phyloP scores from a whole-genome alignment of 257 asterid genomes.

The Fraxinus cuspidata region DNA sequence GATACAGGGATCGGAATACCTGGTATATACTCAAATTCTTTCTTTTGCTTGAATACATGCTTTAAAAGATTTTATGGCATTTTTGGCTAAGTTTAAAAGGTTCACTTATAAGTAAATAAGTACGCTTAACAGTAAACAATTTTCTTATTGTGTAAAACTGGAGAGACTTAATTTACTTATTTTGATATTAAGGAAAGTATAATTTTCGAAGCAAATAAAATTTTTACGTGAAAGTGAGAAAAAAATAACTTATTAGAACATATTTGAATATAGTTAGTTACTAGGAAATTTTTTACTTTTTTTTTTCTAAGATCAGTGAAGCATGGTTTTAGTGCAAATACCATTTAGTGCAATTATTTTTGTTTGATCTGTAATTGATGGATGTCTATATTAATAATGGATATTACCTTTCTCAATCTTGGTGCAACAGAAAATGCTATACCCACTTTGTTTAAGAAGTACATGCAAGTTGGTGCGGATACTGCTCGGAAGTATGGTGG shows the following conservation, averaged over 20 bases:
- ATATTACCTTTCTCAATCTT: constrained; percentile 11
- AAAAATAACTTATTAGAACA: not conserved
- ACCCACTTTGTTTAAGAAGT: constrained; percentile 77
- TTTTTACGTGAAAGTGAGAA: not conserved
- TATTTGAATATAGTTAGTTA: not conserved
- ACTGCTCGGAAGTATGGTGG: constrained; percentile 96
- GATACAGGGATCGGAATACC: constrained; percentile 96
- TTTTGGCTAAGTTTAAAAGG: not conserved
- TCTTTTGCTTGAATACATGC: constrained; percentile 4
- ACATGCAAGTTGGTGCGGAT: constrained; percentile 93
- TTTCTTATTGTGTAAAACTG: not conserved
- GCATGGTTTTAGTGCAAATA: not conserved
- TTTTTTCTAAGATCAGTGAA: not conserved
- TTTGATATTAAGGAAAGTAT: not conserved
- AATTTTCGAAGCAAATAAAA: not conserved
- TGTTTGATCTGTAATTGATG: not conserved
- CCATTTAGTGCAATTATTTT: not conserved
- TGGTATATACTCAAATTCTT: constrained; percentile 42
- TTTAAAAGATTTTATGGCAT: not conserved
- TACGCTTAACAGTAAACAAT: not conserved
- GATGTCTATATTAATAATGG: not conserved
- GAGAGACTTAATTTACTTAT: too few species aligned
- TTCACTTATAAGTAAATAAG: not conserved
- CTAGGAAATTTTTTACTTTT: not conserved
- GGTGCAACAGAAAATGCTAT: constrained; percentile 62